Evolutionary conservation across 176 grass and related monocot genomes (phyloP), one percentile per base, ranked within the genome.

Genomic region (Musa schizocarpa): DNA sequence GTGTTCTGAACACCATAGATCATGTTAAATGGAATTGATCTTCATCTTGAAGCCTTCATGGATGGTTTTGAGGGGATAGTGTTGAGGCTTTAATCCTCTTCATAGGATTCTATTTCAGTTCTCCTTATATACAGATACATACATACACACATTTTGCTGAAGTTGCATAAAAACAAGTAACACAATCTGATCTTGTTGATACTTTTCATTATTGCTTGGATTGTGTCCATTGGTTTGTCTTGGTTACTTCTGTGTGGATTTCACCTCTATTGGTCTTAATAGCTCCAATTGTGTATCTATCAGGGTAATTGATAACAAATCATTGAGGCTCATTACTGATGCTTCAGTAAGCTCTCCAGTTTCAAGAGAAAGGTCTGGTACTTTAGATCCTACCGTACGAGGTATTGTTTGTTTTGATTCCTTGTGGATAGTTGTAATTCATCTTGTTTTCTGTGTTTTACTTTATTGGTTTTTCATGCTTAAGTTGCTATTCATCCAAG

Each of bases 221-320:
- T 43, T 43, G 34, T 4, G 0, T 43, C 34, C 34, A 43, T 43
- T 43, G 34, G 3, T 3, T 43, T 43, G 34, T 43, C 34, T 43
- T 43, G 34, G 3, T 43, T 43, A 43, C 34, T 43, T 43, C 34
- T 43, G 34, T 43, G 34, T 43, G 34, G 34, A 43, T 43, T 43
- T 43, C 34, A 11, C 51, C 53, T 34, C 54, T 73, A 50, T 73
- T 81, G 72, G 9, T n/a, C 63, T 81, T 82, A 11, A 14, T 68
- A 81, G 73, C 21, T 21, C 23, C 2, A 62, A 11, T 66, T 72
- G 80, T 69, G 8, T 24, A 34, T 49, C 26, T 74, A 75, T 65
- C 85, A 97, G 95, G 80, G 81, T 98, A 64, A 98, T 98, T 81
- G 95, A 98, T 82, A 89, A 93, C 82, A 98, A 98, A 68, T 91